Evolutionary conservation across 371 early-diverging fungal species (phyloP).

Genomic region (Mucor ambiguus): DNA sequence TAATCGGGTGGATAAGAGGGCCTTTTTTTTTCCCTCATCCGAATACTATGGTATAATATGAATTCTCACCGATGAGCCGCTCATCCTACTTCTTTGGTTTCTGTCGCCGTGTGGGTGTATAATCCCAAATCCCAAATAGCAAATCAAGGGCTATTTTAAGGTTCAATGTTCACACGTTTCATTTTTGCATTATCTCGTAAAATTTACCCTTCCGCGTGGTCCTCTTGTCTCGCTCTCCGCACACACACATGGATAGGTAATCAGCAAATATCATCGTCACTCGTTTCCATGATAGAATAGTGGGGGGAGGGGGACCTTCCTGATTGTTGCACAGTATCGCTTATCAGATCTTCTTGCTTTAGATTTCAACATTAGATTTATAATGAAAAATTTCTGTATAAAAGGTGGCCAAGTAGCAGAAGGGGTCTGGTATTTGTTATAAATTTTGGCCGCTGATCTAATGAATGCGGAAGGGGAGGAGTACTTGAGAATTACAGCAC

Average conservation of each 20-base stretch:
- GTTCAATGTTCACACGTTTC: slow-evolving; percentile 5
- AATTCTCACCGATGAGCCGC: neutral
- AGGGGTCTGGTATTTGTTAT: neutral
- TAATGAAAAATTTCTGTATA: neutral
- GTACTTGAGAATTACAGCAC: neutral
- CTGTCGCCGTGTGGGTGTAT: neutral
- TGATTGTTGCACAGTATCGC: neutral
- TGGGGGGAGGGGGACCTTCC: neutral
- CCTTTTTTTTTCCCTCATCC: neutral
- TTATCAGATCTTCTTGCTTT: neutral
- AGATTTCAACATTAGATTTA: neutral
- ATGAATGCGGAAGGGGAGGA: neutral
- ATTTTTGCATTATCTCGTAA: slow-evolving; percentile 5
- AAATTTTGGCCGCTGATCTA: neutral
- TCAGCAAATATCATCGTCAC: neutral
- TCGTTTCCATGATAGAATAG: neutral
- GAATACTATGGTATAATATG: neutral
- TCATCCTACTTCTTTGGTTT: neutral
- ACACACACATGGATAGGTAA: neutral
- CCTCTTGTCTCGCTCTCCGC: neutral
- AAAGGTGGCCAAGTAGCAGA: neutral
- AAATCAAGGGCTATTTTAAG: neutral
- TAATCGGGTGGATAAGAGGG: neutral
- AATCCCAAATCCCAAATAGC: neutral
- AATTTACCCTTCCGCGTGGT: neutral